These are phyloP conservation scores for Letharia columbiana DNA, from an alignment of 495 filamentous ascomycete species.

Conservation along the genomic window DNA sequence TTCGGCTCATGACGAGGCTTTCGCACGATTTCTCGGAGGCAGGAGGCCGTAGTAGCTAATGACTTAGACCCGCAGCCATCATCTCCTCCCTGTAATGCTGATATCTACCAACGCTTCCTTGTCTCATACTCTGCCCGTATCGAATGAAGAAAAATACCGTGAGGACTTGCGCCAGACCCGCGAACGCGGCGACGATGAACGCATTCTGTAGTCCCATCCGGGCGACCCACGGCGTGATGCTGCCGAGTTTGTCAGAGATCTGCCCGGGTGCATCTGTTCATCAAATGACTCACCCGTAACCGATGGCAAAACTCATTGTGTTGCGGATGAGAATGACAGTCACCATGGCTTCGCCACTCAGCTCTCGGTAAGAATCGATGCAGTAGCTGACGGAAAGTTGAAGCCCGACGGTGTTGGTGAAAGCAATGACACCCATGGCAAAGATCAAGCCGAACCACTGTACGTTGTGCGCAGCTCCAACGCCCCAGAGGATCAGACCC, in stretches of 20 bases:
- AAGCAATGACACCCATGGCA: slow-evolving; percentile 51
- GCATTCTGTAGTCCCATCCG: slow-evolving; percentile 54
- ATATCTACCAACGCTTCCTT: slow-evolving; percentile 34
- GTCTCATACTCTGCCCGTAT: slow-evolving; percentile 41
- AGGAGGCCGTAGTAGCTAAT: slow-evolving; percentile 20
- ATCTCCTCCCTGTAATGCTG: slow-evolving; percentile 34
- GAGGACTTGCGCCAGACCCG: slow-evolving; percentile 45
- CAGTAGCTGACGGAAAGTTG: slow-evolving; percentile 54
- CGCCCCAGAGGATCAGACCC: slow-evolving; percentile 58
- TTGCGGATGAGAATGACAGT: slow-evolving; percentile 59
- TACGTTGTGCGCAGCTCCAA: slow-evolving; percentile 51
- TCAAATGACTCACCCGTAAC: slow-evolving; percentile 39
- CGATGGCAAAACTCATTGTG: slow-evolving; percentile 55
- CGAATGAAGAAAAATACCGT: slow-evolving; percentile 50
- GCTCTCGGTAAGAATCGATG: slow-evolving; percentile 55
- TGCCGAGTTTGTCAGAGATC: slow-evolving; percentile 26
- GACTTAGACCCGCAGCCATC: slow-evolving; percentile 32
- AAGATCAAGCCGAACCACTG: slow-evolving; percentile 57
- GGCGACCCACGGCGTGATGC: slow-evolving; percentile 55
- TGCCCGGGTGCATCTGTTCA: neutral
- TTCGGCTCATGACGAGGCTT: neutral
- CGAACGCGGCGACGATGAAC: slow-evolving; percentile 54
- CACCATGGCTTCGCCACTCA: slow-evolving; percentile 54
- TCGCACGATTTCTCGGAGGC: neutral
- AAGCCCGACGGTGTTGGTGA: slow-evolving; percentile 50